phyloP scores from a whole-genome alignment of 179 eudicot genomes.

The Pouteria campechiana region DNA sequence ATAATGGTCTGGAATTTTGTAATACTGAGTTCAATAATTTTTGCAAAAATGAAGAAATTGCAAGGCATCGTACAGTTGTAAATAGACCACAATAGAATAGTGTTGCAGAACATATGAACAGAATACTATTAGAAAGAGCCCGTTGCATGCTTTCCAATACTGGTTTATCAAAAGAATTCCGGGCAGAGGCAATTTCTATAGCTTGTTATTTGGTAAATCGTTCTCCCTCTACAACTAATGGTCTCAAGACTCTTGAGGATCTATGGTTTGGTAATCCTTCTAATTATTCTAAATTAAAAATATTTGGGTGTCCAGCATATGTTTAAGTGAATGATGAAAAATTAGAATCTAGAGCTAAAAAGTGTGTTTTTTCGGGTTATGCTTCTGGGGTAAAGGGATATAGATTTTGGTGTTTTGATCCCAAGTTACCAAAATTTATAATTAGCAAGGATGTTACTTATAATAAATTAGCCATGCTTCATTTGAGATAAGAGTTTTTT shows the following conservation, averaged over 20 bases:
- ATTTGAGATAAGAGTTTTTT: conserved; percentile 1
- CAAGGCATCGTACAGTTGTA: neutral
- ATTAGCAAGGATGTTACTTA: neutral
- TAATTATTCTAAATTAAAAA: conserved; percentile 1
- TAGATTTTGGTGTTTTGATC: neutral
- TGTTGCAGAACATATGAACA: neutral
- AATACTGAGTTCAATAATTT: neutral
- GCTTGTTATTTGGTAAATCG: neutral
- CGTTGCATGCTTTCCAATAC: conserved; percentile 2
- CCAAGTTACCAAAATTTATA: neutral
- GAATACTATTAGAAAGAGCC: neutral
- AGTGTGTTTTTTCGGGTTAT: neutral
- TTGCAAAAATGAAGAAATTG: neutral
- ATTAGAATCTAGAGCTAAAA: neutral
- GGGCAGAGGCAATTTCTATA: neutral
- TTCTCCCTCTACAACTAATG: conserved; percentile 1
- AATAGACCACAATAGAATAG: neutral
- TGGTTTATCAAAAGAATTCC: neutral
- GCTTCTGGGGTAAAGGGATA: neutral
- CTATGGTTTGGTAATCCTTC: conserved; percentile 1
- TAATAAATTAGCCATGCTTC: neutral
- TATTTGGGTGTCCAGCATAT: conserved; percentile 3
- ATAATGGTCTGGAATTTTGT: neutral
- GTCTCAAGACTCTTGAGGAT: neutral
- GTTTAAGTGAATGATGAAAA: conserved; percentile 1